Conservation (phyloP, 2,329 filamentous ascomycete genomes). For the Aspergillus sp. region DNA sequence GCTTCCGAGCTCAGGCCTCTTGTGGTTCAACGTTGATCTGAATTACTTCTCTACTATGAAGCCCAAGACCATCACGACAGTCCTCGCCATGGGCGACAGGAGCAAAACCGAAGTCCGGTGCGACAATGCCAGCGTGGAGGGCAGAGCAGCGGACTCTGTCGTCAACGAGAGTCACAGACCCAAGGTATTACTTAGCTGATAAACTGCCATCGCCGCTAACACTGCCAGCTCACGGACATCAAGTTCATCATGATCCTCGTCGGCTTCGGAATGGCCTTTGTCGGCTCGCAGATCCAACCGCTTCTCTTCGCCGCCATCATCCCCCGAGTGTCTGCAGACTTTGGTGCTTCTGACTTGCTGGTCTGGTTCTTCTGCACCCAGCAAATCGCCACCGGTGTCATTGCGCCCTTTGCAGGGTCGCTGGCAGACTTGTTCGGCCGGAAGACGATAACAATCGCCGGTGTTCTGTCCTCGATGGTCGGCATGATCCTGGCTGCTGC, state of each 20-base stretch:
- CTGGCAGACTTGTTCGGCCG: slow-evolving; percentile 1
- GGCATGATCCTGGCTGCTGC: slow-evolving; percentile 5
- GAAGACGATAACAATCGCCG: neutral
- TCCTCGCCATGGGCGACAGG: too few species aligned
- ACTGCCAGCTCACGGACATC: too few species aligned
- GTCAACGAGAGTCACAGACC: too few species aligned
- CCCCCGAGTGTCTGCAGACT: neutral
- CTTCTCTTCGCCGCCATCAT: slow-evolving; percentile 7
- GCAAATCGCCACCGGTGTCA: neutral
- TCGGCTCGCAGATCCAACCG: slow-evolving; percentile 5
- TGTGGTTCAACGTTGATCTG: too few species aligned
- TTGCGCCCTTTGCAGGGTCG: slow-evolving; percentile 1
- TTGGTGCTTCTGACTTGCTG: neutral
- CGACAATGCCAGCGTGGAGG: too few species aligned
- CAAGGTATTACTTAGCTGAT: too few species aligned
- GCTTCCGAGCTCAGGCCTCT: too few species aligned
- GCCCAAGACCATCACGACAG: too few species aligned
- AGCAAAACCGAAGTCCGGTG: too few species aligned
- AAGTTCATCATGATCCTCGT: neutral
- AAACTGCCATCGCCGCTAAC: too few species aligned
- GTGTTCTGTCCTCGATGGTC: neutral
- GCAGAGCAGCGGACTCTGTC: too few species aligned
- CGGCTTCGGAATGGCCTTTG: slow-evolving; percentile 7
- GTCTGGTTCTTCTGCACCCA: slow-evolving; percentile 3
- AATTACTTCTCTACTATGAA: too few species aligned